Evolutionary conservation across 208 protist genomes (phyloP).

Genomic region (Angomonas deanei): DNA sequence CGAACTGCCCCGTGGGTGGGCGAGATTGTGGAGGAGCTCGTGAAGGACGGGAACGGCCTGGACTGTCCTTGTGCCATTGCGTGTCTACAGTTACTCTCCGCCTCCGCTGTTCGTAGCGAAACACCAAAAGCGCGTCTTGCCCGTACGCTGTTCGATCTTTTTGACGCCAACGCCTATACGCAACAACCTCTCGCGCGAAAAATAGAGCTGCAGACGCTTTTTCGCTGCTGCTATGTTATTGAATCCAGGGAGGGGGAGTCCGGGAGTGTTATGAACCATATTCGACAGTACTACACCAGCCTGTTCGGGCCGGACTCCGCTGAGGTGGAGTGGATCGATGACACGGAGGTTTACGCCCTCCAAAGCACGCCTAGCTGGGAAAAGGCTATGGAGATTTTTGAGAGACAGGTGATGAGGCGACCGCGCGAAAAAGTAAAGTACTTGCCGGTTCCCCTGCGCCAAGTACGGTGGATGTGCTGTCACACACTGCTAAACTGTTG

Average conservation of each 20-base stretch:
- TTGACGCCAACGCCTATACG: constrained; percentile 66
- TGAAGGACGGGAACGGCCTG: constrained; percentile 37
- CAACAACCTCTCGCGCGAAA: constrained; percentile 64
- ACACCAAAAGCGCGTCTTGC: constrained; percentile 34
- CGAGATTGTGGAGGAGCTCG: constrained; percentile 35
- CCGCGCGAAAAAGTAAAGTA: constrained; percentile 27
- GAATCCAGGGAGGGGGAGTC: not conserved
- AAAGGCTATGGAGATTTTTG: constrained; percentile 38
- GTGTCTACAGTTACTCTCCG: constrained; percentile 65
- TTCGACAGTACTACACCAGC: constrained; percentile 13
- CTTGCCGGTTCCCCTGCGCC: constrained; percentile 57
- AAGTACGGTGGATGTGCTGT: constrained; percentile 34
- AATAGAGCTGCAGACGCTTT: constrained; percentile 71
- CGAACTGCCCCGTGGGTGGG: constrained; percentile 21
- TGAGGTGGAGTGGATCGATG: constrained; percentile 62
- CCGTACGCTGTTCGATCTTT: constrained; percentile 22
- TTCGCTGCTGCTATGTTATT: constrained; percentile 71
- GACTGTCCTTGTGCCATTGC: constrained; percentile 59
- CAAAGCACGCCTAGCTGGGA: constrained; percentile 23
- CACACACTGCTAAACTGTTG: constrained; percentile 34
- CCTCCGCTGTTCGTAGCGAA: constrained; percentile 17
- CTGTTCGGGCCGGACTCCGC: constrained; percentile 47
- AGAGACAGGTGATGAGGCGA: constrained; percentile 27
- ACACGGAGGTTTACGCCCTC: constrained; percentile 67
- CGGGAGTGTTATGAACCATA: constrained; percentile 18